A percentile compares a stretch with the other conserved stretches of the same genome.
phyloP scores from a whole-genome alignment of 78 protist species.

The Bigelowiella natans region DNA sequence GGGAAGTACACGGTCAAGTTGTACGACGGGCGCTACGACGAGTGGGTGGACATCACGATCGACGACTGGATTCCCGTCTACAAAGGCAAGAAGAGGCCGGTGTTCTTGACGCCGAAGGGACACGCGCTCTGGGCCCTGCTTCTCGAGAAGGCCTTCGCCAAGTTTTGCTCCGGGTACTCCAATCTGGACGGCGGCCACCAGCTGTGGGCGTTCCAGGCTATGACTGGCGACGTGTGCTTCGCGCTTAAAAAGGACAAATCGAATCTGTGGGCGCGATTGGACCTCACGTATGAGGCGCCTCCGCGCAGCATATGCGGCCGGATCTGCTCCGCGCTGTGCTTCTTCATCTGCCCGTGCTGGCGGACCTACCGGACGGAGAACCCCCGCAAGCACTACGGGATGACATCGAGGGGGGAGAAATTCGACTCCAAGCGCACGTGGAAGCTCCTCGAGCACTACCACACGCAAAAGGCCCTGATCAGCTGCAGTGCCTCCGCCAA shows the following conservation, averaged over 20 bases:
- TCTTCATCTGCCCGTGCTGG: no score
- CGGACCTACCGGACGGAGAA: no score
- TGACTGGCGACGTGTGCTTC: not conserved
- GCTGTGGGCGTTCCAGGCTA: conserved; percentile 4
- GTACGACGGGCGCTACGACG: not conserved
- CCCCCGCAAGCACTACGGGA: no score
- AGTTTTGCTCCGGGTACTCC: not conserved
- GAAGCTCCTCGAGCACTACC: not conserved
- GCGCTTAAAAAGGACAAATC: not conserved
- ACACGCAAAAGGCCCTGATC: not conserved
- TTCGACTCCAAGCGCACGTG: not conserved
- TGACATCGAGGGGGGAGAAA: not conserved
- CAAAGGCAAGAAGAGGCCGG: not conserved
- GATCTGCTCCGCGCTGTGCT: no score
- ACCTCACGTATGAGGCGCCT: no score
- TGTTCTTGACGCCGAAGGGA: not conserved
- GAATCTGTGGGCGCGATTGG: no score
- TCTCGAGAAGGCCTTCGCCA: conserved; percentile 37
- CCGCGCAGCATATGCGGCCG: no score
- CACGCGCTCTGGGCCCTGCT: conserved; percentile 25
- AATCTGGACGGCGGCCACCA: not conserved
- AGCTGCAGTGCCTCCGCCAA: not conserved
- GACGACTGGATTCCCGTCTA: not conserved
- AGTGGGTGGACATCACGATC: not conserved
- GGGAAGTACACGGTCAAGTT: conserved; percentile 17